phyloP scores from a whole-genome alignment of 495 filamentous ascomycete genomes.

The Neurospora tetrasperma region DNA sequence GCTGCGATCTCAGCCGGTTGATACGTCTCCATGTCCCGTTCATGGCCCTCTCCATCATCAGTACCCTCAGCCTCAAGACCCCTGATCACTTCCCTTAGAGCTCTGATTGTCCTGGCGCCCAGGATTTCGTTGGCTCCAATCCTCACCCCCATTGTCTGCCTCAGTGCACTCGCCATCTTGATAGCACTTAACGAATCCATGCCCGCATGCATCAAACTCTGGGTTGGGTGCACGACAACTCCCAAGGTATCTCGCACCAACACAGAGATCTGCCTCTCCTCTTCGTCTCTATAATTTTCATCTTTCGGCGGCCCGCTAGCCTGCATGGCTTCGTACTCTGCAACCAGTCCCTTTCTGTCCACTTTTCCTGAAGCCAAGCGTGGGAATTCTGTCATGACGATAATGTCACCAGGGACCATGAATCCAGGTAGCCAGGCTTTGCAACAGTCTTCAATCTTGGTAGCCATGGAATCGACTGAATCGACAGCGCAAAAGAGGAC shows the following conservation, averaged over 20 bases:
- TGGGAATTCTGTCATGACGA: slow-evolving; percentile 51
- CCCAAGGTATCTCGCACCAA: slow-evolving; percentile 39
- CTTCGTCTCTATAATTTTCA: slow-evolving; percentile 19
- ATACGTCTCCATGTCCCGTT: not conserved
- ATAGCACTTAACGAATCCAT: slow-evolving; percentile 69
- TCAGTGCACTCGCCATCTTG: slow-evolving; percentile 48
- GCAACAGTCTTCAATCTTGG: slow-evolving; percentile 46
- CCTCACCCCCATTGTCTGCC: slow-evolving; percentile 34
- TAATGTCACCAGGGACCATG: slow-evolving; percentile 66
- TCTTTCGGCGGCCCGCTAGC: not conserved
- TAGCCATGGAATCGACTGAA: slow-evolving; percentile 12
- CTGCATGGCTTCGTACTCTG: slow-evolving; percentile 36
- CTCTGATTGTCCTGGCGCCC: slow-evolving; percentile 32
- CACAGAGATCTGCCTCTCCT: slow-evolving; percentile 38
- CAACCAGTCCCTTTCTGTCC: slow-evolving; percentile 53
- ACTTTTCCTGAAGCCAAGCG: slow-evolving; percentile 70
- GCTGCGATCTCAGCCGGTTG: not conserved
- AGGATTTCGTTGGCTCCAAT: slow-evolving; percentile 49
- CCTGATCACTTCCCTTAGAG: not conserved
- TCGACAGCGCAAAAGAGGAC: slow-evolving; percentile 57
- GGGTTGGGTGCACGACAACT: slow-evolving; percentile 22
- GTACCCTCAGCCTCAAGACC: not conserved
- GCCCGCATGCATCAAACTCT: slow-evolving; percentile 43
- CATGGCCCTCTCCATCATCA: not conserved
- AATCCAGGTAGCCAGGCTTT: slow-evolving; percentile 60